These are phyloP conservation scores for Allium fistulosum DNA, from an alignment of 106 monocot species.

Conservation along the genomic window DNA sequence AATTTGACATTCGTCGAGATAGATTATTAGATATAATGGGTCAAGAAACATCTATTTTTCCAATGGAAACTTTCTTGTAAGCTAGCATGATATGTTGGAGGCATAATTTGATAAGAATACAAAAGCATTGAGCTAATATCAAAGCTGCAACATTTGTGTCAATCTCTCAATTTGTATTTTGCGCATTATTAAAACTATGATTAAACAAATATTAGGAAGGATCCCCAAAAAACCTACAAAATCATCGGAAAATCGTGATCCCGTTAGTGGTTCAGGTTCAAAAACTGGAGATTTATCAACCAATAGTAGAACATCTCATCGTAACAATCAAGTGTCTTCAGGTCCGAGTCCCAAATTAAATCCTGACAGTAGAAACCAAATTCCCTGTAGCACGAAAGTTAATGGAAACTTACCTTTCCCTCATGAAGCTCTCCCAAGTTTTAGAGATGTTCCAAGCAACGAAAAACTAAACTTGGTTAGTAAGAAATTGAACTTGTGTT, in stretches of 20 bases:
- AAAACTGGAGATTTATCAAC: not conserved
- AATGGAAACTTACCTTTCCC: not conserved
- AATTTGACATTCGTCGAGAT: no score
- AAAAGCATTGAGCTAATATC: not conserved
- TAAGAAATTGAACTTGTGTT: slow-evolving; percentile 36
- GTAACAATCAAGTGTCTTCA: not conserved
- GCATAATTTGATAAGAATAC: no score
- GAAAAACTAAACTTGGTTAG: slow-evolving; percentile 33
- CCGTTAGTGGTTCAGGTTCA: not conserved
- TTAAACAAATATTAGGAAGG: slow-evolving; percentile 21
- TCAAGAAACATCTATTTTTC: no score
- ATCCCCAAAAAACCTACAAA: slow-evolving; percentile 19
- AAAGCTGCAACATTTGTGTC: not conserved
- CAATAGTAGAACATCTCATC: not conserved
- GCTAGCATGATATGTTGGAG: no score
- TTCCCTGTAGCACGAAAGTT: not conserved
- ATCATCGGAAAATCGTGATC: slow-evolving; percentile 6
- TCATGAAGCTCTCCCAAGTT: slow-evolving; percentile 30
- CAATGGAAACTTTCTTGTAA: no score
- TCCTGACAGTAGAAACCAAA: not conserved
- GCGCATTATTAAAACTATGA: slow-evolving; percentile 9
- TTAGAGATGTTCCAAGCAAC: slow-evolving; percentile 31
- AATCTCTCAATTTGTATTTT: not conserved
- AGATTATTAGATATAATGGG: no score
- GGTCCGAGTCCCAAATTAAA: not conserved